A percentile compares a stretch with the other conserved stretches of the same genome.
These are phyloP conservation scores for Neurospora sp. DNA, from an alignment of 495 filamentous ascomycete genomes.

Conservation along the genomic window DNA sequence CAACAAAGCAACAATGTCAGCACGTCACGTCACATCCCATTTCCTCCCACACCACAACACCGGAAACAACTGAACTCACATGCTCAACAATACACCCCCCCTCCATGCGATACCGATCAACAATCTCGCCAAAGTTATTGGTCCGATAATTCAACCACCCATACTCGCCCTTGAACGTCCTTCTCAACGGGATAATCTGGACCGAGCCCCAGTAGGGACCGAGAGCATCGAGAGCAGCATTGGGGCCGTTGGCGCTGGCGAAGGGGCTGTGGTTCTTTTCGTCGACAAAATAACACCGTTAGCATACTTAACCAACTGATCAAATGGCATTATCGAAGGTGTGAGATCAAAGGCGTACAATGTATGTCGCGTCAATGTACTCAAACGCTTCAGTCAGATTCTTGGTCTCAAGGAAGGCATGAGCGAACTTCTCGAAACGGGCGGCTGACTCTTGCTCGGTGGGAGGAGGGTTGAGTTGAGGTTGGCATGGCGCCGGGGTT, in stretches of 20 bases:
- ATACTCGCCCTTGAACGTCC: constrained; percentile 12
- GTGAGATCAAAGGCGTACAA: constrained; percentile 6
- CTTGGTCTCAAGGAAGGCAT: constrained; percentile 22
- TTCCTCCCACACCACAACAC: not conserved
- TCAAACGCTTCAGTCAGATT: constrained; percentile 25
- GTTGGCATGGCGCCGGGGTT: constrained; percentile 12
- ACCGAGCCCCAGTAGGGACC: constrained; percentile 11
- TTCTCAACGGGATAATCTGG: constrained; percentile 13
- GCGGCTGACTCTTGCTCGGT: constrained; percentile 14
- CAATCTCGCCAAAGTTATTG: constrained; percentile 11
- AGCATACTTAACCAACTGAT: not conserved
- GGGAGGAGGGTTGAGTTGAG: constrained; percentile 6
- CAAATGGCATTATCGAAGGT: not conserved
- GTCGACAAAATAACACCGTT: not conserved
- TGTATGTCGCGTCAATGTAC: constrained; percentile 20
- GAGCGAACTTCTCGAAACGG: constrained; percentile 22
- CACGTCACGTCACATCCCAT: not conserved
- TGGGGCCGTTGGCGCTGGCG: not conserved
- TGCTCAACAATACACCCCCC: constrained; percentile 25
- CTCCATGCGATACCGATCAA: constrained; percentile 20
- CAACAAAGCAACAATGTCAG: not conserved
- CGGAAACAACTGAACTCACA: constrained; percentile 8
- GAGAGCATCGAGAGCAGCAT: constrained; percentile 3
- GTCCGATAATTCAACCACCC: constrained; percentile 21
- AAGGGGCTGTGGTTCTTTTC: constrained; percentile 1